Evolutionary conservation across 768 basidiomycete species (phyloP).

Genomic region (Coprinopsis sp.): DNA sequence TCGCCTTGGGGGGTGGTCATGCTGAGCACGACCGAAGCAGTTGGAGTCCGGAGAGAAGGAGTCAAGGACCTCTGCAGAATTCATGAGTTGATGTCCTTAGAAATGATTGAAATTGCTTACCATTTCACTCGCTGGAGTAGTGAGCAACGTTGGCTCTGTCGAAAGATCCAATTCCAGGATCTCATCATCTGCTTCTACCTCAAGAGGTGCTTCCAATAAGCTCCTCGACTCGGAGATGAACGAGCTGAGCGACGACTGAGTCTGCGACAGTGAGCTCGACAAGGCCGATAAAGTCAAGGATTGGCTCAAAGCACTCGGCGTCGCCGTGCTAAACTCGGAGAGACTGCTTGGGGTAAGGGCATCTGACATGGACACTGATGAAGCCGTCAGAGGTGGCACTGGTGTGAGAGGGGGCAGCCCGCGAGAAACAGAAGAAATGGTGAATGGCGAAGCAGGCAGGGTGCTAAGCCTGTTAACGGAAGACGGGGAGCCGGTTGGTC

Average conservation of each 20-base stretch:
- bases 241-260: conserved; percentile 39
- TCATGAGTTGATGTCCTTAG: conserved; percentile 1
- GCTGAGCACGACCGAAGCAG: conserved; percentile 33
- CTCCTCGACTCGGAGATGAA: conserved; percentile 21
- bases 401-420: conserved; percentile 34
- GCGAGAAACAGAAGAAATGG: conserved; percentile 8
- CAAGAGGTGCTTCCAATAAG: conserved; percentile 17
- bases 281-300: conserved; percentile 11
- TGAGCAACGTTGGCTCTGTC: conserved; percentile 56
- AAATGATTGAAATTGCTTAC: conserved; percentile 27
- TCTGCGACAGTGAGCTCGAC: conserved; percentile 38
- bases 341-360: conserved; percentile 31
- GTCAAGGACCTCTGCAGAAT: conserved; percentile 11
- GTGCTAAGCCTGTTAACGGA: conserved; percentile 41
- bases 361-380: conserved; percentile 26
- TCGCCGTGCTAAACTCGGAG: conserved; percentile 24
- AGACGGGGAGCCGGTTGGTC: conserved; percentile 53
- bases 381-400: conserved; percentile 32
- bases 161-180: conserved; percentile 30
- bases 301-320: conserved; percentile 17
- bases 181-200: conserved; percentile 11
- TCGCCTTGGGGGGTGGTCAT: conserved; percentile 38
- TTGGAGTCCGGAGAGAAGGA: conserved; percentile 30
- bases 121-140: conserved; percentile 33
- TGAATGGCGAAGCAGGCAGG: conserved; percentile 35